Conservation (phyloP, 148 eudicot genomes). For the Silene latifolia region DNA sequence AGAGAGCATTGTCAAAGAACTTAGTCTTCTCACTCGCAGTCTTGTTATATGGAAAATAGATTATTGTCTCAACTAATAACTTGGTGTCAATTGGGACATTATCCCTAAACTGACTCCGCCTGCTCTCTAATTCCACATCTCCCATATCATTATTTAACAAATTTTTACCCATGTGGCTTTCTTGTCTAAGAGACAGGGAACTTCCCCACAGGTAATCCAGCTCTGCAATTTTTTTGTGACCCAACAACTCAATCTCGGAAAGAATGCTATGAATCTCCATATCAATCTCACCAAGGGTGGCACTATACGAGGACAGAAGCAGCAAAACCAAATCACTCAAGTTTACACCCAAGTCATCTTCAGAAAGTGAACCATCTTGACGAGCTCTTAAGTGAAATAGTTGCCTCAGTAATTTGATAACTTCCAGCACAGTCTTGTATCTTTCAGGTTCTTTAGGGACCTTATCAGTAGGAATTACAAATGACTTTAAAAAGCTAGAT, state of each 20-base stretch:
- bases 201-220: constrained; percentile 92
- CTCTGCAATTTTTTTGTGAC: constrained; percentile 44
- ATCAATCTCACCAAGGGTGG: constrained; percentile 70
- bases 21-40: constrained; percentile 26
- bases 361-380: constrained; percentile 36
- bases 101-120: constrained; percentile 74
- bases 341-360: constrained; percentile 52
- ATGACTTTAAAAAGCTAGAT: constrained; percentile 66
- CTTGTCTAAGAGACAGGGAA: constrained; percentile 50
- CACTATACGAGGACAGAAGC: constrained; percentile 84
- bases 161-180: constrained; percentile 31
- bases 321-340: constrained; percentile 53
- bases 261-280: constrained; percentile 70
- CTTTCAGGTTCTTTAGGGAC: constrained; percentile 22
- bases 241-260: constrained; percentile 46
- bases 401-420: constrained; percentile 67
- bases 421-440: constrained; percentile 48
- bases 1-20: constrained; percentile 19
- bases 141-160: constrained; percentile 22
- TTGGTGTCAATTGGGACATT: constrained; percentile 75
- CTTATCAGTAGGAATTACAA: constrained; percentile 29
- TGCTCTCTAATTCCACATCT: constrained; percentile 46
- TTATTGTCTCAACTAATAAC: constrained; percentile 61
- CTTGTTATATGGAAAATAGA: constrained; percentile 66
- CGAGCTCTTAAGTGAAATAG: constrained; percentile 42